Evolutionary conservation across 805 yeast genomes (phyloP).

Genomic region (Geotrichum ghanense): DNA sequence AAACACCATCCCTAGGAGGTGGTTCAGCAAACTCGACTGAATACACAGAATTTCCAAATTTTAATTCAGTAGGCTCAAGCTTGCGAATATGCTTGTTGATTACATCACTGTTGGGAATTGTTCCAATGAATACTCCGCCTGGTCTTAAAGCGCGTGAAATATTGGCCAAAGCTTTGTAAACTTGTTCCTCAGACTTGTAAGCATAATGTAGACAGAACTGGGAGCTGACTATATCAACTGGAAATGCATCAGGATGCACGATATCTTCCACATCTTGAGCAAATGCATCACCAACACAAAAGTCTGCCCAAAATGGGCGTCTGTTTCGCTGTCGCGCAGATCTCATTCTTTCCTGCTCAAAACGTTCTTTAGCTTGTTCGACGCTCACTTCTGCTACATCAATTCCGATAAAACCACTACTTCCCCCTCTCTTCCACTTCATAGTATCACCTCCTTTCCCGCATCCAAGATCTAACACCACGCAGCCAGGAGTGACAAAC

Average conservation of each 20-base stretch:
- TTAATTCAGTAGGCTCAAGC: slow-evolving; percentile 29
- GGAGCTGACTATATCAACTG: slow-evolving; percentile 78
- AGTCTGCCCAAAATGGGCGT: slow-evolving; percentile 73
- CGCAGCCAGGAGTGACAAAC: slow-evolving; percentile 39
- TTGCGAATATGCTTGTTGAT: slow-evolving; percentile 51
- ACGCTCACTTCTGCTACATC: slow-evolving; percentile 88
- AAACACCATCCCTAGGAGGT: slow-evolving; percentile 67
- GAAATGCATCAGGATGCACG: slow-evolving; percentile 62
- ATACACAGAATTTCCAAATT: slow-evolving; percentile 82
- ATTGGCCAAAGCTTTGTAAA: slow-evolving; percentile 59
- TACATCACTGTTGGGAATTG: slow-evolving; percentile 86
- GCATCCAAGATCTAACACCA: slow-evolving; percentile 80
- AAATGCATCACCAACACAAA: slow-evolving; percentile 90
- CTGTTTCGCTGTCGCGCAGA: too few relatives aligned
- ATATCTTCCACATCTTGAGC: slow-evolving; percentile 56
- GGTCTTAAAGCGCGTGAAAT: slow-evolving; percentile 61
- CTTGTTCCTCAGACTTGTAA: slow-evolving; percentile 73
- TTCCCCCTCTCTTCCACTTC: slow-evolving; percentile 69
- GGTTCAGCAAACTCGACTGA: slow-evolving; percentile 68
- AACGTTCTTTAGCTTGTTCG: slow-evolving; percentile 72
- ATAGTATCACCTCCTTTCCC: slow-evolving; percentile 97
- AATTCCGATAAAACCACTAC: slow-evolving; percentile 74
- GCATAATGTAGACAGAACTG: slow-evolving; percentile 96
- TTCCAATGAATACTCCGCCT: slow-evolving; percentile 88
- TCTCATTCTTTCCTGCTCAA: slow-evolving; percentile 39